Conservation (phyloP, 352 stramenopile genomes). For the Pythium utonaiense region DNA sequence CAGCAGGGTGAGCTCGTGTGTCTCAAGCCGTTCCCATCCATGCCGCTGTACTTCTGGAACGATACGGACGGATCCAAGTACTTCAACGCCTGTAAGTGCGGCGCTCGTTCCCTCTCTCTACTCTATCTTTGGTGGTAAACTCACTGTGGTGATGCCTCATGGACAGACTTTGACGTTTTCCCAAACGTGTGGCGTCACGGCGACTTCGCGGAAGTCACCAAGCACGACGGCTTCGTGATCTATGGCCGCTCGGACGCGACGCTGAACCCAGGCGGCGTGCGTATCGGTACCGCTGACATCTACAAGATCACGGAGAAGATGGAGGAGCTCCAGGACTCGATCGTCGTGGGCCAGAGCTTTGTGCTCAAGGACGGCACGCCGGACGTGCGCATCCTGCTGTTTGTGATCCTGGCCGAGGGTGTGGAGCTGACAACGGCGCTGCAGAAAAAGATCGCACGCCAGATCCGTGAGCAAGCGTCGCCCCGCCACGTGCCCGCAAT, state of each 20-base stretch:
- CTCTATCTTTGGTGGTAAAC: too few species aligned
- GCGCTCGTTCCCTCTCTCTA: too few species aligned
- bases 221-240: constrained; percentile 61
- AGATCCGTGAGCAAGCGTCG: constrained; percentile 59
- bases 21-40: constrained; percentile 79
- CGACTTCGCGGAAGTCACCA: constrained; percentile 74
- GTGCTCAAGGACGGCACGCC: constrained; percentile 57
- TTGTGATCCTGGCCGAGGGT: constrained; percentile 53
- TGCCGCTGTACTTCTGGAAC: constrained; percentile 81
- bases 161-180: constrained; percentile 75
- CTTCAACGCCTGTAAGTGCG: constrained; percentile 61
- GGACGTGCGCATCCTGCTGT: constrained; percentile 73
- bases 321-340: constrained; percentile 53
- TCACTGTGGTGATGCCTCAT: too few species aligned
- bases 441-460: constrained; percentile 46
- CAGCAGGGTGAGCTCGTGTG: constrained; percentile 66
- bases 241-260: constrained; percentile 78
- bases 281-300: constrained; percentile 75
- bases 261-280: constrained; percentile 72
- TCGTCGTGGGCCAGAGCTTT: constrained; percentile 69
- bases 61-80: constrained; percentile 76
- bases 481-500: constrained; percentile 63
- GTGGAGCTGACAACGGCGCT: constrained; percentile 40
- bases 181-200: constrained; percentile 76
- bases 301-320: constrained; percentile 79